A percentile compares a stretch with the other conserved stretches of the same genome.
Evolutionary conservation across 331 rosid species (phyloP).

Genomic region (Quercus lobata): DNA sequence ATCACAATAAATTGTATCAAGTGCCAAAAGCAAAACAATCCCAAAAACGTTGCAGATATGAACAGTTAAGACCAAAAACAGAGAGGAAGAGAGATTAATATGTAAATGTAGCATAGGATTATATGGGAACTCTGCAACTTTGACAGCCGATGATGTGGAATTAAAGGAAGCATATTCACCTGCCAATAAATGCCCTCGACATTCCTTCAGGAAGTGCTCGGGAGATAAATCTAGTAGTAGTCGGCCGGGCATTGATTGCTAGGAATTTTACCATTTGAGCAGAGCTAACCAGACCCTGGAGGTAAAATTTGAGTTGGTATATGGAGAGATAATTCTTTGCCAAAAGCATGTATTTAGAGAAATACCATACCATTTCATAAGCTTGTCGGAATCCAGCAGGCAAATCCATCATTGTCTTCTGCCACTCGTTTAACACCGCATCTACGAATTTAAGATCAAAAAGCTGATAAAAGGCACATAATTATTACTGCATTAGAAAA

Average conservation of each 20-base stretch:
- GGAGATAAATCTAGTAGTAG: slow-evolving; percentile 71
- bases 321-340: slow-evolving; percentile 12
- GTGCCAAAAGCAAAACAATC: not conserved
- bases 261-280: slow-evolving; percentile 89
- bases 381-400: slow-evolving; percentile 99
- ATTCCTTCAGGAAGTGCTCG: slow-evolving; percentile 72
- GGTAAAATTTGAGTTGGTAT: slow-evolving; percentile 29
- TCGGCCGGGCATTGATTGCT: slow-evolving; percentile 85
- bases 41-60: not conserved
- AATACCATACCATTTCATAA: slow-evolving; percentile 74
- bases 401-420: slow-evolving; percentile 85
- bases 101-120: not conserved
- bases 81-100: not conserved
- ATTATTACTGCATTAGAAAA: slow-evolving; percentile 9
- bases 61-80: not conserved
- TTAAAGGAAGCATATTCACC: slow-evolving; percentile 42
- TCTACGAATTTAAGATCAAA: slow-evolving; percentile 95
- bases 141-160: not conserved
- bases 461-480: slow-evolving; percentile 52
- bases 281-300: slow-evolving; percentile 94
- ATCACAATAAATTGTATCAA: not conserved
- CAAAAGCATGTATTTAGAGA: slow-evolving; percentile 21
- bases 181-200: slow-evolving; percentile 95
- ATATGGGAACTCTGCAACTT: not conserved
- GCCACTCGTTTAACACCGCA: slow-evolving; percentile 96